Percentiles rank a stretch among this genome's conserved stretches.
phyloP scores from a whole-genome alignment of 2,329 filamentous ascomycete genomes.

The Arthrobotrys entomopaga region DNA sequence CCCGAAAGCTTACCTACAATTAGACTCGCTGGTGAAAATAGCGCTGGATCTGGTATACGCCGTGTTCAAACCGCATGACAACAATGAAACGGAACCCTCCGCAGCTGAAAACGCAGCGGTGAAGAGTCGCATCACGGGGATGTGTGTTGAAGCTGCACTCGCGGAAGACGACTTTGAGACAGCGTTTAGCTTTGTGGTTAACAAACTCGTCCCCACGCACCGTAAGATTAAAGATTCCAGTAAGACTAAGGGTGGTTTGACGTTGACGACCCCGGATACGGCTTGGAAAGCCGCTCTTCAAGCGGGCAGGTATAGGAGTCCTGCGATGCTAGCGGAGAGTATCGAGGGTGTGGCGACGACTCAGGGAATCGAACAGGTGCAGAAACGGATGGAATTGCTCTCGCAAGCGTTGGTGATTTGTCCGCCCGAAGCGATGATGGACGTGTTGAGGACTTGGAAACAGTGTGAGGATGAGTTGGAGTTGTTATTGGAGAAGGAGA shows the following conservation, averaged over 20 bases:
- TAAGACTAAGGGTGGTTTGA: constrained; percentile 39
- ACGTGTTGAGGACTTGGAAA: constrained; percentile 79
- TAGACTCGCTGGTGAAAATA: constrained; percentile 77
- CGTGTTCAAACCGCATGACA: constrained; percentile 63
- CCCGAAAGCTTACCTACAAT: constrained; percentile 75
- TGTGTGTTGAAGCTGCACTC: constrained; percentile 82
- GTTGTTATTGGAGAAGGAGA: constrained; percentile 73
- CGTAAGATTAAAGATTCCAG: constrained; percentile 29
- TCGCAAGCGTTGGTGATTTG: constrained; percentile 79
- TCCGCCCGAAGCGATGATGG: constrained; percentile 74
- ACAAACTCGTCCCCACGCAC: constrained; percentile 67
- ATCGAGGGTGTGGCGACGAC: constrained; percentile 61
- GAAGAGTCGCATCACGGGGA: constrained; percentile 76
- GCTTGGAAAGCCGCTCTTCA: constrained; percentile 82
- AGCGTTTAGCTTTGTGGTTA: constrained; percentile 83
- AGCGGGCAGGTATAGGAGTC: constrained; percentile 77
- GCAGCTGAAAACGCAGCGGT: constrained; percentile 63
- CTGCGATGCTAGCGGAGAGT: constrained; percentile 70
- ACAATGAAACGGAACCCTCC: constrained; percentile 56
- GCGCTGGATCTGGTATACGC: constrained; percentile 74
- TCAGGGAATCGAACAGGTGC: constrained; percentile 71
- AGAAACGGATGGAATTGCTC: constrained; percentile 83
- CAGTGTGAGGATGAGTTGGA: constrained; percentile 82
- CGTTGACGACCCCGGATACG: constrained; percentile 65
- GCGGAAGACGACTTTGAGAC: constrained; percentile 84